Evolutionary conservation across 192 early-diverging fungal genomes (phyloP).

Genomic region (Coemansia guatemalensis): DNA sequence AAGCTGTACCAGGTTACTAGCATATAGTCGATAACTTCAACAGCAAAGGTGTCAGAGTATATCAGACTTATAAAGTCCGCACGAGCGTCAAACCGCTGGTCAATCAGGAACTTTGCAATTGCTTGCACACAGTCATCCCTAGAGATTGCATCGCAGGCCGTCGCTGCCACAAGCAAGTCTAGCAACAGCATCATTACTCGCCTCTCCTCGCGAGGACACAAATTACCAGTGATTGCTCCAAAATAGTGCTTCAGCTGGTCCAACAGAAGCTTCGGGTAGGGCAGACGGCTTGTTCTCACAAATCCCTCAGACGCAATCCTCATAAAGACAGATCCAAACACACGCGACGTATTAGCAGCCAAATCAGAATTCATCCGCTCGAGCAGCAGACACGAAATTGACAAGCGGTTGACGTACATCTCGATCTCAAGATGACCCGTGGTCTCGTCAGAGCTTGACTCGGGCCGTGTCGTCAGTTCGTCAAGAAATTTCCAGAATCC

Average conservation of each 20-base stretch:
- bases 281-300: not conserved
- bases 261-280: conserved; percentile 11
- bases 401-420: conserved; percentile 34
- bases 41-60: conserved; percentile 20
- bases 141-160: conserved; percentile 7
- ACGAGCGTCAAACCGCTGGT: not conserved
- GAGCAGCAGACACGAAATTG: conserved; percentile 27
- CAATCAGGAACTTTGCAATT: conserved; percentile 14
- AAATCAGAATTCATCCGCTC: conserved; percentile 45
- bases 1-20: conserved; percentile 24
- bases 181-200: conserved; percentile 10
- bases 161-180: conserved; percentile 22
- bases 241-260: not conserved
- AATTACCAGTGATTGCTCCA: not conserved
- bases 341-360: conserved; percentile 10
- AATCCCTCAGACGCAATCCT: conserved; percentile 10
- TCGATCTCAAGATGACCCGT: conserved; percentile 25
- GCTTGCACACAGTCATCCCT: conserved; percentile 18
- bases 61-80: conserved; percentile 15
- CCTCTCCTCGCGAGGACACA: conserved; percentile 13
- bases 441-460: not conserved
- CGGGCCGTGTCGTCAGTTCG: conserved; percentile 24
- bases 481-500: conserved; percentile 25
- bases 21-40: conserved; percentile 28
- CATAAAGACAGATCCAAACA: conserved; percentile 26